Base-by-base conservation (phyloP, 2,329 filamentous ascomycete species). In the Xylariales sp. region DNA sequence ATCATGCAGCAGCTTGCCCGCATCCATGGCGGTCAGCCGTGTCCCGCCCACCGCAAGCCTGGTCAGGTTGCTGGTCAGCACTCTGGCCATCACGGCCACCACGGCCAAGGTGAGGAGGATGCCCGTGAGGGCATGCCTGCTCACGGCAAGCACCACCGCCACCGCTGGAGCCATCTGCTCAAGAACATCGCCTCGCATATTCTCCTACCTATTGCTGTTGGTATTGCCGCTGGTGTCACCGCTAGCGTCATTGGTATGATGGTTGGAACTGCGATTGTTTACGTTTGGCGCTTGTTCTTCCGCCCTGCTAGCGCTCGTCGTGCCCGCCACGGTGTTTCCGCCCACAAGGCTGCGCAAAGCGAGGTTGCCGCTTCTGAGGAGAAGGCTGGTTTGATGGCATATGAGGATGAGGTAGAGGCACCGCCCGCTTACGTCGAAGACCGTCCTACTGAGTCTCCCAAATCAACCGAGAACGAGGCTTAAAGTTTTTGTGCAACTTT, bases 241-340 rank as follows among this genome's bases (percentile, higher is more conserved):
- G 78, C 83, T 45, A 83, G 82, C 59, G 57, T 85, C 28, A 55
- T 87, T 32, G 82, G 80, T 38, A 83, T 88, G 73, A 62, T 81
- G 40, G 58, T 83, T 28, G 82, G 81, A 44, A 79, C 76, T 35
- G 50, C 83, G 37, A 66, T 80, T 38, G 71, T 82, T 36, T 77
- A 75, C 41, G 34, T 81, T 18, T 77, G 77, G 66, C 73, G 76
- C 45, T 61, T 70, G 43, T 55, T 81, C 43, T 63, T 66, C 51
- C 73, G 76, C 33, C 48, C 52, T 42, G 41, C 48, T 28, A 51
- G 52, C 37, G 54, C 54, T 47, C 51, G 52, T 21, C 55, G 57
- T 37, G 54, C 52, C 35, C 54, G 52, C 39, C 47, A 45, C 43
- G 54, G 53, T 29, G 57, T 53, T 37, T 48, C 49, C 14, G 42